Conservation (phyloP, 225 moss, liverwort and hornwort species). For the Pseudisothecium myosuroides region DNA sequence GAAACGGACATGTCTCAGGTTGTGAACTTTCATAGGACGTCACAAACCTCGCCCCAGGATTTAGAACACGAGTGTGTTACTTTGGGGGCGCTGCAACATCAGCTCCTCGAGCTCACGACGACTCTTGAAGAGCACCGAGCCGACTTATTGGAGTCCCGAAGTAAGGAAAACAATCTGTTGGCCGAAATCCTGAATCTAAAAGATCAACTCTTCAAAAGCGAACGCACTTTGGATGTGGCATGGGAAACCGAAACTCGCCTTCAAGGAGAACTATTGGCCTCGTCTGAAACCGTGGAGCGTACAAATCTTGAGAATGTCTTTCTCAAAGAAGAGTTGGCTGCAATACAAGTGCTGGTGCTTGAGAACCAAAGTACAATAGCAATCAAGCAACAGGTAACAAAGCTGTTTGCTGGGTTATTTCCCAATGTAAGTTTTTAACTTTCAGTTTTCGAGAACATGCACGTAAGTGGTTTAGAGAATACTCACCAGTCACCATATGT, state of each 20-base stretch:
- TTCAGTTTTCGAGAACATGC: neutral
- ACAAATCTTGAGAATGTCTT: neutral
- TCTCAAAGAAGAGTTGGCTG: slow-evolving; percentile 3
- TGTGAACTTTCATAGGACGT: neutral
- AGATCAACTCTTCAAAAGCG: neutral
- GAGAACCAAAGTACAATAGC: slow-evolving; percentile 2
- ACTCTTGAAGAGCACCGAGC: neutral
- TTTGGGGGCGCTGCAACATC: neutral
- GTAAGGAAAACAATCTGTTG: neutral
- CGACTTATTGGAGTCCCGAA: neutral
- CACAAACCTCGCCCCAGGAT: neutral
- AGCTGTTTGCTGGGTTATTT: neutral
- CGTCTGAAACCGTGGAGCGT: neutral
- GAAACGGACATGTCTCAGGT: neutral
- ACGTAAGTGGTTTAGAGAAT: no score
- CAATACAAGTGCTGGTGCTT: neutral
- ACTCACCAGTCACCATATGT: neutral
- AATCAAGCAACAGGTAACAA: slow-evolving; percentile 1
- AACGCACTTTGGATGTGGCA: neutral
- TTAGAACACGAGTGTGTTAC: neutral
- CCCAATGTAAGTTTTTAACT: no score
- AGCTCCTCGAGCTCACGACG: neutral
- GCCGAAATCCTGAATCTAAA: neutral
- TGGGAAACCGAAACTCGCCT: neutral
- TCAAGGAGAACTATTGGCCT: neutral